Evolutionary conservation across 169 alveolate genomes (phyloP), one percentile per base, ranked within the genome.

Genomic region (Plasmodium knowlesi): DNA sequence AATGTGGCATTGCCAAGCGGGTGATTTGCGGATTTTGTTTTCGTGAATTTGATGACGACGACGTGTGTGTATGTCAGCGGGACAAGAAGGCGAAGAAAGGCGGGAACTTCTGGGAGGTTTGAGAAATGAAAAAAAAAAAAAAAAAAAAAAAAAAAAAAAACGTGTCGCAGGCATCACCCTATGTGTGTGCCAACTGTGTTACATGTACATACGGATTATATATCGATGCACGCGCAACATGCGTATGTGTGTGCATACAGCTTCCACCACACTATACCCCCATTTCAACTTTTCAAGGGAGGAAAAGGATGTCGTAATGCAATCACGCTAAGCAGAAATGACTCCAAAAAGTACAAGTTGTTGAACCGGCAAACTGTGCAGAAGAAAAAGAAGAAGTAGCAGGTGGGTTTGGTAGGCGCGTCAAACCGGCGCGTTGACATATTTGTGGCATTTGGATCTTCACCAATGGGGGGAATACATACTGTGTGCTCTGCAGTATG

Each of bases 241-340:
- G 28, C 39, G 30, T 14, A 83, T 10, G 12, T 83, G 50, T 43
- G 6, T 41, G 53, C 53, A 67, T 67, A 67, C 76, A 16, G 22
- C 90, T 41, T 22, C 41, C 78, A 22, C 41, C 67, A 25, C 28
- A n/a, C n/a, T n/a, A n/a, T 39, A 9, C 34, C 78, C 12, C 79
- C 61, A 14, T 12, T 85, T 72, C 28, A 57, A 32, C 67, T 73
- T 85, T 74, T 53, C 39, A n/a, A 95, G 91, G 96, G 96, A 25
- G 96, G 96, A 25, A 95, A 95, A 85, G 96, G 96, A 30, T 95
- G 96, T 43, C 93, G 96, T 54, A 95, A 95, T 57, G 95, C 96
- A 82, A 32, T 95, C 28, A 78, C 96, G 79, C 71, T 95, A 74
- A 95, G 96, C 74, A 95, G 50, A 39, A 88, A 90, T 53, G 96